phyloP scores from a whole-genome alignment of 1,284 basidiomycete genomes.

The Laetiporus sulphureus region DNA sequence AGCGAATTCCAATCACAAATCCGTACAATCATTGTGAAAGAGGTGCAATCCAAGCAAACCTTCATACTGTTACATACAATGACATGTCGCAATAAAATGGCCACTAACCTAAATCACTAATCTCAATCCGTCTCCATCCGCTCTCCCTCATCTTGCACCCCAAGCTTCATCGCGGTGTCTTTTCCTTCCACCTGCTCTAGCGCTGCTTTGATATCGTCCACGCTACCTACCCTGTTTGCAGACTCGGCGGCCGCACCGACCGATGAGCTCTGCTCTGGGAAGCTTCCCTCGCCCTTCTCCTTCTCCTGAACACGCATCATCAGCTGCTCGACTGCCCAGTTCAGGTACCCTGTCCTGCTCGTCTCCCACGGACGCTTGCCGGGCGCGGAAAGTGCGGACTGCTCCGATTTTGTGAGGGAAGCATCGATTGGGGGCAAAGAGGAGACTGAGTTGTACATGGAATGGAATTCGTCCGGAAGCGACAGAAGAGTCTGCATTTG shows the following conservation, averaged over 20 bases:
- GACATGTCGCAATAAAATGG: no score
- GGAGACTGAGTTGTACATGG: slow-evolving; percentile 40
- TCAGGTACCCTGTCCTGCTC: slow-evolving; percentile 55
- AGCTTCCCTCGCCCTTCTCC: slow-evolving; percentile 21
- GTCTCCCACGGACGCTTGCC: slow-evolving; percentile 71
- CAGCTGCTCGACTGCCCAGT: slow-evolving; percentile 59
- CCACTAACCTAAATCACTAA: background rate
- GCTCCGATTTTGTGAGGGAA: slow-evolving; percentile 30
- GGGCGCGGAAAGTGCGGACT: slow-evolving; percentile 41
- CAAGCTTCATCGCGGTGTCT: background rate
- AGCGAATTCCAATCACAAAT: no score
- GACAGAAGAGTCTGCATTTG: slow-evolving; percentile 21
- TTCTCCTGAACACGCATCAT: slow-evolving; percentile 38
- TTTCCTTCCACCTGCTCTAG: slow-evolving; percentile 10
- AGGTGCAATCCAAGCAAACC: no score
- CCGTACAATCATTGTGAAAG: no score
- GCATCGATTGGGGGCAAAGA: slow-evolving; percentile 47
- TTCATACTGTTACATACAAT: background rate
- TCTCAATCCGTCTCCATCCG: background rate
- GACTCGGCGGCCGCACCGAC: slow-evolving; percentile 19
- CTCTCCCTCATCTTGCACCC: background rate
- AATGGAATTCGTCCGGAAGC: slow-evolving; percentile 19
- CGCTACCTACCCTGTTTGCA: slow-evolving; percentile 18
- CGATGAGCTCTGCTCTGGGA: slow-evolving; percentile 20
- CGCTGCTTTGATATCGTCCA: slow-evolving; percentile 22